Base-by-base conservation (phyloP, 2,329 filamentous ascomycete genomes). In the Phaeophleospora eucalypticola region DNA sequence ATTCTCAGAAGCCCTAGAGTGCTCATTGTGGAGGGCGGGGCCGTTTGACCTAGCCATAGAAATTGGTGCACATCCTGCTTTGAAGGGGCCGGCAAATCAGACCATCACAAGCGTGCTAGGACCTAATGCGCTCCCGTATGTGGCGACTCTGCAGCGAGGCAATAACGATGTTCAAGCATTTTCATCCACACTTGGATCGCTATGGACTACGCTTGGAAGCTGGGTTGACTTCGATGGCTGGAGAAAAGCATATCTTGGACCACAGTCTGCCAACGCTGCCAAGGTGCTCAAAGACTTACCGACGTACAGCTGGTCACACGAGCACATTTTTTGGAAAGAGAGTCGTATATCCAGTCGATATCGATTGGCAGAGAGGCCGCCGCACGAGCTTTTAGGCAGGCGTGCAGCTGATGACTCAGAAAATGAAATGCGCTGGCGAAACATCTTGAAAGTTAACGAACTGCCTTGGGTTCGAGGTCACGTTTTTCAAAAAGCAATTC, bases 1-100 rank as follows among this genome's bases (percentile, higher is more conserved):
- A 0, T 77, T 78, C 50, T 58, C 59, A 4, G 61, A 74, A 36
- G 74, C 74, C 0, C 27, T 76, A 3, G 41, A 36, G n/a, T 32
- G 20, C 21, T 29, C 48, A 9, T 16, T 44, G 24, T 35, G 20
- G 18, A 21, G 20, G 14, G 36, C 24, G 12, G 34, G 34, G 10
- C 27, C 35, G 6, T 48, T 69, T 24, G 65, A 71, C 33, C 60
- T 67, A 12, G 65, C 57, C 15, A 56, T 76, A 3, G 74, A 77
- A 43, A 51, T 76, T 9, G 74, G 74, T 0, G 70, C 74, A 2
- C 73, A 76, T 49, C 66, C 72, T 0, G 67, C 70, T 2, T 62
- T 77, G 4, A 71, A 69, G 51, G 65, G 65, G 0, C 72, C 74
- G 0, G 62, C 66, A 0, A 58, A 49, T 2, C 64, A 72, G 43